phyloP scores from a whole-genome alignment of 352 stramenopile species.

The Saprolegnia diclina region DNA sequence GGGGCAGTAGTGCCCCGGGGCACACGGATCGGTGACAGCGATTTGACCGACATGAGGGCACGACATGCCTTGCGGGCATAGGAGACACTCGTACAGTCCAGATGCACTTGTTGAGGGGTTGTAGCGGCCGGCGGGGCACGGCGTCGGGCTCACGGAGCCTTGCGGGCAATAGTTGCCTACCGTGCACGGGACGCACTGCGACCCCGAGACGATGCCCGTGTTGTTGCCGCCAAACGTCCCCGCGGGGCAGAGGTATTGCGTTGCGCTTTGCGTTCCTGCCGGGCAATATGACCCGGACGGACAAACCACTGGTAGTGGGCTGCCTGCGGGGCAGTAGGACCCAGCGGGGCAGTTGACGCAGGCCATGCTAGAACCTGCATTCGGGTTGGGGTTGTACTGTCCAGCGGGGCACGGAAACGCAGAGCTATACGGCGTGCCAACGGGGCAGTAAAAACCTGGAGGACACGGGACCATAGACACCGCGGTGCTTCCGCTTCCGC shows the following conservation, averaged over 20 bases:
- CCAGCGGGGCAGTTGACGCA: conserved; percentile 59
- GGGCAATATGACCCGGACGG: conserved; percentile 80
- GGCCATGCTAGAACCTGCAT: conserved; percentile 41
- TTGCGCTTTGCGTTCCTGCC: conserved; percentile 47
- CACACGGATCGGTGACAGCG: conserved; percentile 54
- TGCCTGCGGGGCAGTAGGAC: conserved; percentile 57
- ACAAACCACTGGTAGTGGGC: conserved; percentile 44
- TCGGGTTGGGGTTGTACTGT: conserved; percentile 63
- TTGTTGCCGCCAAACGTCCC: conserved; percentile 75
- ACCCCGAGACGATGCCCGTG: conserved; percentile 43
- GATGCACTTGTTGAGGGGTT: conserved; percentile 50
- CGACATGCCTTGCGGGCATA: conserved; percentile 64
- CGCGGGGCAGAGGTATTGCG: conserved; percentile 80
- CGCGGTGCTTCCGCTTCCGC: conserved; percentile 65
- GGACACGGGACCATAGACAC: conserved; percentile 60
- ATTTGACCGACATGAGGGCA: conserved; percentile 64
- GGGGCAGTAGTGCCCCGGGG: conserved; percentile 68
- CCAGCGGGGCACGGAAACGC: conserved; percentile 83
- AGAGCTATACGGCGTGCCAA: conserved; percentile 52
- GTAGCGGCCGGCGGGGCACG: conserved; percentile 70
- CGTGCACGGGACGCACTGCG: conserved; percentile 51
- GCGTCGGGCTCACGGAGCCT: conserved; percentile 55
- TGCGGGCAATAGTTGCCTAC: conserved; percentile 81
- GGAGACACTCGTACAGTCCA: conserved; percentile 50
- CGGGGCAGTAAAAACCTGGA: conserved; percentile 59